These are phyloP conservation scores for Amphichorda felina DNA, from an alignment of 2,329 filamentous ascomycete genomes.

Conservation along the genomic window DNA sequence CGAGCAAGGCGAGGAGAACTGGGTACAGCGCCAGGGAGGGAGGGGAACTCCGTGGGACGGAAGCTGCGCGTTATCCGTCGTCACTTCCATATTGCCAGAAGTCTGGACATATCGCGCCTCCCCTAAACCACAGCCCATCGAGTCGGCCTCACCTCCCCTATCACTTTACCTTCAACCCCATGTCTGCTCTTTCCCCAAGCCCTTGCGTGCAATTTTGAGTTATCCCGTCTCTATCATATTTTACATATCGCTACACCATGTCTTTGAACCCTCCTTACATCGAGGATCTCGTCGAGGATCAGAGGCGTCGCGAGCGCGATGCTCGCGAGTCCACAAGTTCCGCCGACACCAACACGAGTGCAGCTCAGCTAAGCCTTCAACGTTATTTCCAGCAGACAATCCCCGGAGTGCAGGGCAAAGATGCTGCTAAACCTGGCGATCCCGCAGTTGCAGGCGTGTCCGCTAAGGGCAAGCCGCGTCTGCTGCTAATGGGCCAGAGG, in stretches of 20 bases:
- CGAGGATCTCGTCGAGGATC: background rate
- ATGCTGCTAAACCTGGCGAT: conserved; percentile 29
- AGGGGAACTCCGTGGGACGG: background rate
- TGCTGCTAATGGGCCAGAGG: conserved; percentile 91
- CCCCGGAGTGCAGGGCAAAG: conserved; percentile 23
- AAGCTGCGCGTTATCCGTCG: background rate
- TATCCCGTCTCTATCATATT: no score
- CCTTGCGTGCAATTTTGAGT: background rate
- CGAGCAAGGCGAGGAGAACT: background rate
- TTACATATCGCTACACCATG: conserved; percentile 12
- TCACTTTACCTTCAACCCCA: background rate
- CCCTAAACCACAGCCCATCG: background rate
- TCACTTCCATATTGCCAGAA: background rate
- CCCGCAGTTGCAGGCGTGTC: conserved; percentile 27
- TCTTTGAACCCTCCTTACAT: conserved; percentile 19
- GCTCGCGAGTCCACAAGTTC: conserved; percentile 15
- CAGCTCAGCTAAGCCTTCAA: conserved; percentile 51
- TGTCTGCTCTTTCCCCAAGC: background rate
- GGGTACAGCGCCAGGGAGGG: background rate
- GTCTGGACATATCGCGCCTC: background rate
- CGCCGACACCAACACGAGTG: conserved; percentile 30
- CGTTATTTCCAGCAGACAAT: conserved; percentile 24
- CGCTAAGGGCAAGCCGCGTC: conserved; percentile 62
- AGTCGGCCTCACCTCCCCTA: background rate
- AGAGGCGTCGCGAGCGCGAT: conserved; percentile 10